Conservation (phyloP, 2,329 filamentous ascomycete genomes). For the Emmonsiellopsis sp. region DNA sequence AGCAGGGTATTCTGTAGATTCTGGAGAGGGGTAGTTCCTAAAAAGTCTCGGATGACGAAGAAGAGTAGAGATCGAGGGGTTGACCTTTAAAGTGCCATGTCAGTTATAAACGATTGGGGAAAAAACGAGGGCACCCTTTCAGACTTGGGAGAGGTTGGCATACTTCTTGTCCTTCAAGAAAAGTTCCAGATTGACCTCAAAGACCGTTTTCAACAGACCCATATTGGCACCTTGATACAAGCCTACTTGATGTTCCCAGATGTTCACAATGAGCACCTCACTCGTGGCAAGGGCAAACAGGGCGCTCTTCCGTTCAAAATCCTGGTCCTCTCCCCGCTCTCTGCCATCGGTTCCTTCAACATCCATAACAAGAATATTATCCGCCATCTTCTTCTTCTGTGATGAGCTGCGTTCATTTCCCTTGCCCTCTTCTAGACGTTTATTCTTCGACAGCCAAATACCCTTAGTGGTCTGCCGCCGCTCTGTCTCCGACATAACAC, state of each 20-base stretch:
- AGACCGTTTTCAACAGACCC: constrained; percentile 96
- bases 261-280: constrained; percentile 96
- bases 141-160: constrained; percentile 23
- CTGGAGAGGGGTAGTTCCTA: constrained; percentile 79
- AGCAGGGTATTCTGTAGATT: constrained; percentile 86
- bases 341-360: constrained; percentile 96
- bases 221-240: constrained; percentile 98
- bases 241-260: constrained; percentile 98
- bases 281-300: constrained; percentile 95
- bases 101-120: background rate
- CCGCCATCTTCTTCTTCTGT: constrained; percentile 60
- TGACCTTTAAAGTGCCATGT: constrained; percentile 44
- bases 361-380: constrained; percentile 98
- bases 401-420: constrained; percentile 9
- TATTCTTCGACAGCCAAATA: constrained; percentile 99
- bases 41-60: constrained; percentile 96
- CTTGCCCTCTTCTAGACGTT: constrained; percentile 45
- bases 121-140: background rate
- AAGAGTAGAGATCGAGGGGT: constrained; percentile 87
- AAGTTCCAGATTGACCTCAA: constrained; percentile 94
- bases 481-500: constrained; percentile 93
- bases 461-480: constrained; percentile 96
- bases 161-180: constrained; percentile 94
- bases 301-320: constrained; percentile 97
- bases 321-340: constrained; percentile 93